Evolutionary conservation across 2,329 filamentous ascomycete species (phyloP), one percentile per base, ranked within the genome.

Genomic region (Dactylellina leptospora): DNA sequence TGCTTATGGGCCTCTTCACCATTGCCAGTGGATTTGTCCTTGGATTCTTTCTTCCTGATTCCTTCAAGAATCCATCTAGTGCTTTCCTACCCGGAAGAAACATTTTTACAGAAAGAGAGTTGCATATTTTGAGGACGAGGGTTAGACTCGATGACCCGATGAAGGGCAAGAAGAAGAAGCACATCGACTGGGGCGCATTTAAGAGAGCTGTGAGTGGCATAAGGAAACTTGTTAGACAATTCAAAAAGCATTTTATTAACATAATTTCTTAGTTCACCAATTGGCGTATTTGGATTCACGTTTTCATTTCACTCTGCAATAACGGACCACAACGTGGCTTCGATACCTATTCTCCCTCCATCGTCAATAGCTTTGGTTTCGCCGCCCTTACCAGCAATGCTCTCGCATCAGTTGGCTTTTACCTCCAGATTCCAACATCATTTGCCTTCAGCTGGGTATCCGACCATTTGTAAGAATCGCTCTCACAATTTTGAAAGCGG

Each of bases 321-420:
- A 81, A 84, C 74, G 78, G 83, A 10, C 82, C 83, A 16, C 80
- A 84, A 75, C 75, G 81, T 77, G 80, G 81, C 1, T 81, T 84
- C 42, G 81, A 84, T 59, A 83, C 84, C 2, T 86, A 87, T 71
- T 81, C 83, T 0, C 85, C 85, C 0, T 82, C 82, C 4, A 83
- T 87, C 48, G 83, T 87, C 63, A 81, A 79, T 53, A 81, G 80
- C 9, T 83, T 86, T 48, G 85, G 85, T 0, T 87, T 85, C 72
- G 78, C 76, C 2, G 76, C 78, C 0, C 80, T 86, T 2, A 78
- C 77, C 0, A 82, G 82, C 48, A 87, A 87, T 64, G 85, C 85
- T 0, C 78, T 86, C 74, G 82, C 84, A 0, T 83, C 84, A 0
- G 84, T 87, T 8, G 84, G 84, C 77, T 81, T 84, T 8, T 84